Percentiles rank a stretch among this genome's conserved stretches.
These are phyloP conservation scores for Candida railenensis DNA, from an alignment of 805 yeast genomes.

Conservation along the genomic window DNA sequence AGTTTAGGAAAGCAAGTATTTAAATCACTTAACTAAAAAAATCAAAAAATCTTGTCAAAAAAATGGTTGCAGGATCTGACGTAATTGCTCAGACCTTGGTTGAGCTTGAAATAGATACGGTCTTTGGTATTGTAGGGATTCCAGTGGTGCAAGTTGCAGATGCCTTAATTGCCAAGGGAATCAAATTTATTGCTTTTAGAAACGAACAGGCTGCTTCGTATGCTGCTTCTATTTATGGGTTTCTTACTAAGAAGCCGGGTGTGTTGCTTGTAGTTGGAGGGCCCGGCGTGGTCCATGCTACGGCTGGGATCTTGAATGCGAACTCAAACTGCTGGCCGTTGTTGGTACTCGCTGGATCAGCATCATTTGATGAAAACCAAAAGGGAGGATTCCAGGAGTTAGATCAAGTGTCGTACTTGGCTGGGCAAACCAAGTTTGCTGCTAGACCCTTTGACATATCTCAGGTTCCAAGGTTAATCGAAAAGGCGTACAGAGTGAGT, in stretches of 20 bases:
- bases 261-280: conserved; percentile 73
- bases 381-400: conserved; percentile 73
- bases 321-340: conserved; percentile 64
- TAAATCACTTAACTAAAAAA: background rate
- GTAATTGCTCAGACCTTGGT: conserved; percentile 49
- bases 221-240: conserved; percentile 74
- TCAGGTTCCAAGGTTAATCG: conserved; percentile 38
- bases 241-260: conserved; percentile 62
- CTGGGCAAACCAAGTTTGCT: conserved; percentile 51
- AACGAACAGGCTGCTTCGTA: conserved; percentile 76
- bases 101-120: conserved; percentile 50
- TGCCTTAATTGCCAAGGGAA: conserved; percentile 51
- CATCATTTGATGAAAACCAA: conserved; percentile 45
- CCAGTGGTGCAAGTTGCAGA: conserved; percentile 75
- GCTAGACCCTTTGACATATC: conserved; percentile 37
- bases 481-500: conserved; percentile 46
- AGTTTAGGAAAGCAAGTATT: background rate
- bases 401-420: conserved; percentile 56
- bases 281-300: conserved; percentile 68
- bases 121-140: conserved; percentile 74
- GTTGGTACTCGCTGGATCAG: conserved; percentile 63
- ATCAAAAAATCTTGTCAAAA: background rate
- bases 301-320: conserved; percentile 67
- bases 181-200: conserved; percentile 58
- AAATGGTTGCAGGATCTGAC: conserved; percentile 36